Percentiles rank a stretch among this genome's conserved stretches.
phyloP scores from a whole-genome alignment of 306 rosid genomes.

The Acacia acuminata region DNA sequence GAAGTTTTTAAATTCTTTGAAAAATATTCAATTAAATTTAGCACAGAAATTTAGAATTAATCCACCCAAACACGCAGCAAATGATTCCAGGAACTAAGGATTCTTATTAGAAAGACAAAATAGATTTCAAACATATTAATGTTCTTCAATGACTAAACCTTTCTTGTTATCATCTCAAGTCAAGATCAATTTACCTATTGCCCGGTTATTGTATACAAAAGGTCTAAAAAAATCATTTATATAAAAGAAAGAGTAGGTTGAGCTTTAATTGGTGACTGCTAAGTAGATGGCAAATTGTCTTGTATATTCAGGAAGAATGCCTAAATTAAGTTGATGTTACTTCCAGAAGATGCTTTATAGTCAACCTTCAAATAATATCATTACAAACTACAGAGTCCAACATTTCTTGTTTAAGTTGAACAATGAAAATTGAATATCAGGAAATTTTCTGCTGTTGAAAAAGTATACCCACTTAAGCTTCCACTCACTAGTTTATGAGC shows the following conservation, averaged over 20 bases:
- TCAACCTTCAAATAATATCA: constrained; percentile 14
- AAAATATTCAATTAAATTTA: neutral
- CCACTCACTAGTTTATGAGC: constrained; percentile 9
- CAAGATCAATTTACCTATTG: neutral
- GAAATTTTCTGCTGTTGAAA: constrained; percentile 5
- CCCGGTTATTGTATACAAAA: neutral
- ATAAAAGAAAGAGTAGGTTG: neutral
- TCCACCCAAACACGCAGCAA: neutral
- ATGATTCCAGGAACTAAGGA: neutral
- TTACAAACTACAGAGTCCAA: neutral
- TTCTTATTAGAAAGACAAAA: neutral
- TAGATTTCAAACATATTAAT: constrained; percentile 1
- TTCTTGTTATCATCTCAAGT: constrained; percentile 4
- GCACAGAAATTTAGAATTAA: neutral
- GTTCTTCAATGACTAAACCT: neutral
- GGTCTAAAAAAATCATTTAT: neutral
- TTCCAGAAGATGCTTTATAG: constrained; percentile 1
- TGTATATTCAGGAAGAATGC: constrained; percentile 22
- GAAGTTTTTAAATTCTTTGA: neutral
- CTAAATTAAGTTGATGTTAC: neutral
- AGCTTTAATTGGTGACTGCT: constrained; percentile 10
- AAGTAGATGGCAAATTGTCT: constrained; percentile 18
- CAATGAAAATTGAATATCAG: constrained; percentile 9
- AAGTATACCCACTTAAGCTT: constrained; percentile 10
- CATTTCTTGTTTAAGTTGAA: constrained; percentile 11